A percentile compares a stretch with the other conserved stretches of the same genome.
These are phyloP conservation scores for Solanum virginianum DNA, from an alignment of 257 asterid genomes.

Conservation along the genomic window DNA sequence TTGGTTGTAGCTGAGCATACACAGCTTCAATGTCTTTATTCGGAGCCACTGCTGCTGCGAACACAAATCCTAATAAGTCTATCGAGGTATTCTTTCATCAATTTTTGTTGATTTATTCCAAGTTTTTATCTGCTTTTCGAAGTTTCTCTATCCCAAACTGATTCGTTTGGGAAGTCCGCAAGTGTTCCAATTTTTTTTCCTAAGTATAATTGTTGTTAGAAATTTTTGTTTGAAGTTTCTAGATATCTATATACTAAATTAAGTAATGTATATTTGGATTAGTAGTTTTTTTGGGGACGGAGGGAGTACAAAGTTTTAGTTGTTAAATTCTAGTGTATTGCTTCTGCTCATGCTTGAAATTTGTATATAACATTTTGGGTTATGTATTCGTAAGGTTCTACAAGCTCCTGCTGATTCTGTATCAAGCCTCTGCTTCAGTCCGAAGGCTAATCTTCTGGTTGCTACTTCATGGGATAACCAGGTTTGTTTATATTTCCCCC, in stretches of 20 bases:
- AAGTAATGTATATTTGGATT: neutral
- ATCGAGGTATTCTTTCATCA: conserved; percentile 38
- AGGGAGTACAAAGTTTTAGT: neutral
- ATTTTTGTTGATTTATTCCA: neutral
- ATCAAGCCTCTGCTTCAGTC: conserved; percentile 81
- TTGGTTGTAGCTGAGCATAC: neutral
- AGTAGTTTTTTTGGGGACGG: neutral
- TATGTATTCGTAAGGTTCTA: conserved; percentile 27
- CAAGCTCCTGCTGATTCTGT: conserved; percentile 82
- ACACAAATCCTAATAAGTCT: conserved; percentile 71
- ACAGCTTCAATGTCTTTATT: conserved; percentile 47
- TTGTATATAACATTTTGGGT: neutral
- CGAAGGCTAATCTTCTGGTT: conserved; percentile 64
- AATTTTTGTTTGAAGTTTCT: neutral
- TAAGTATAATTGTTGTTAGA: neutral
- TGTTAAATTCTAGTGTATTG: neutral
- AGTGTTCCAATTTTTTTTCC: no score
- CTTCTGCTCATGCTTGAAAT: neutral
- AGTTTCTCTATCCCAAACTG: neutral
- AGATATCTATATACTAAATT: neutral
- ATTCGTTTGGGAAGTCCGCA: neutral
- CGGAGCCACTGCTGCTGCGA: conserved; percentile 29
- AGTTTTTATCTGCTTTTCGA: neutral
- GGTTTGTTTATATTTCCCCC: conserved; percentile 17
- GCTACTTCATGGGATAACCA: conserved; percentile 98